Evolutionary conservation across 208 protist species (phyloP), one percentile per base, ranked within the genome.

Genomic region (Leishmania guyanensis): DNA sequence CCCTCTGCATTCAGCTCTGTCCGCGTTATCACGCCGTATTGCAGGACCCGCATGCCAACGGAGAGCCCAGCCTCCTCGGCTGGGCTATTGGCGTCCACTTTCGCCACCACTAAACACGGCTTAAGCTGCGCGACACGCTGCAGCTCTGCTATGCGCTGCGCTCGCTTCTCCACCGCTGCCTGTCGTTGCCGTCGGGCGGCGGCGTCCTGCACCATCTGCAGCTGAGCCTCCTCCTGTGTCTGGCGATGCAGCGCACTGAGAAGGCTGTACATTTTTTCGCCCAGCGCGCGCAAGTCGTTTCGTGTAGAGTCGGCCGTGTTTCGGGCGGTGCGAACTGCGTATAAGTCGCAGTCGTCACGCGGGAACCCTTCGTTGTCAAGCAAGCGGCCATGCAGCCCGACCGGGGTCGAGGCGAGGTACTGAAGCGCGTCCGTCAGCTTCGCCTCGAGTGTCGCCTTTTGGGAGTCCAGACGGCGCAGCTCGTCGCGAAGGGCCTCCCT

Each of bases 331-430:
- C 92, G 88, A 0, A 98, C 90, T 3, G 94, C 94, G 83, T 97
- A 96, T n/a, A 96, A 80, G 81, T 98, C 94, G 79, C 92, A 96
- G 82, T 98, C 94, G 71, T 77, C 73, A 10, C 94, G 85, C 16
- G 94, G 94, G 72, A 95, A 96, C 39, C 94, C 94, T 33, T 96
- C 93, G 10, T 85, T 87, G 78, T 98, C 93, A 14, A 96, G 48
- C 29, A 98, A 86, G n/a, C 81, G 84, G 6, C 78, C 89, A 54
- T 81, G 60, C 72, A 96, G 70, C 2, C 94, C 94, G 20, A 92
- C 93, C 16, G 93, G 92, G 12, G 93, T 95, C 4, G 85, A 79
- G 26, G 74, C 68, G 56, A 98, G 91, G 74, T 92, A 95, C 36
- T 83, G 73, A 71, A 96, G 78, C 0, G 93, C 89, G 3, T 93